Conservation (phyloP, 345 rosid species). For the Syzygium oleosum region DNA sequence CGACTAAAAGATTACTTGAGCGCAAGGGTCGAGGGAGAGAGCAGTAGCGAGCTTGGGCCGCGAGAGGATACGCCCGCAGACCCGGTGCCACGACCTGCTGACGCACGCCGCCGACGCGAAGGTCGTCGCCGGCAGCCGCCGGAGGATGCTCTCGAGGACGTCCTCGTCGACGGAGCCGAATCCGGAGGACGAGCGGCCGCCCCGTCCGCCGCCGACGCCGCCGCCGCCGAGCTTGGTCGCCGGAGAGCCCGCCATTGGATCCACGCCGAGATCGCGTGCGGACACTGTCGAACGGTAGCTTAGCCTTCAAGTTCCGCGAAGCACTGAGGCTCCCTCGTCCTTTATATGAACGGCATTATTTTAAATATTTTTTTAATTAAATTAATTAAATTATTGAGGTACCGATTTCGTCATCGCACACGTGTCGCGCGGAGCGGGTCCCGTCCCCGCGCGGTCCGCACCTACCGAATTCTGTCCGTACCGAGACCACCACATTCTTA, state of each 20-base stretch:
- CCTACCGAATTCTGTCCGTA: not conserved
- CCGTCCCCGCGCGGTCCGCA: not conserved
- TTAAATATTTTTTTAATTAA: not conserved
- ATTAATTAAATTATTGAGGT: not conserved
- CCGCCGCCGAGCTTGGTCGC: not conserved
- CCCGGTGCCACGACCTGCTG: slow-evolving; percentile 34
- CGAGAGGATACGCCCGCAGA: slow-evolving; percentile 28
- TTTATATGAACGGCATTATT: not conserved
- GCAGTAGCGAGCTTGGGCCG: slow-evolving; percentile 51
- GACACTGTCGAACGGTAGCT: not conserved
- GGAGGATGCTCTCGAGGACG: slow-evolving; percentile 28
- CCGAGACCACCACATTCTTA: no score
- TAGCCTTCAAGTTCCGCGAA: not conserved
- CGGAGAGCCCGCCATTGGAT: not conserved
- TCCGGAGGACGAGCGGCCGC: not conserved
- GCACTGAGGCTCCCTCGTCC: not conserved
- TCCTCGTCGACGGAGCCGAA: slow-evolving; percentile 13
- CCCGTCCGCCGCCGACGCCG: not conserved
- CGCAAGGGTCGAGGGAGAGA: slow-evolving; percentile 31
- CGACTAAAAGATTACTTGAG: slow-evolving; percentile 13
- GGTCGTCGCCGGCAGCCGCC: slow-evolving; percentile 32
- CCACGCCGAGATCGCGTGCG: not conserved
- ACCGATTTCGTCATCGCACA: not conserved
- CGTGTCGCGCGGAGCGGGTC: not conserved
- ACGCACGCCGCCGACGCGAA: slow-evolving; percentile 52